A percentile compares a stretch with the other conserved stretches of the same genome.
Conservation (phyloP, 1,284 basidiomycete genomes). For the Sporisorium exsertum region DNA sequence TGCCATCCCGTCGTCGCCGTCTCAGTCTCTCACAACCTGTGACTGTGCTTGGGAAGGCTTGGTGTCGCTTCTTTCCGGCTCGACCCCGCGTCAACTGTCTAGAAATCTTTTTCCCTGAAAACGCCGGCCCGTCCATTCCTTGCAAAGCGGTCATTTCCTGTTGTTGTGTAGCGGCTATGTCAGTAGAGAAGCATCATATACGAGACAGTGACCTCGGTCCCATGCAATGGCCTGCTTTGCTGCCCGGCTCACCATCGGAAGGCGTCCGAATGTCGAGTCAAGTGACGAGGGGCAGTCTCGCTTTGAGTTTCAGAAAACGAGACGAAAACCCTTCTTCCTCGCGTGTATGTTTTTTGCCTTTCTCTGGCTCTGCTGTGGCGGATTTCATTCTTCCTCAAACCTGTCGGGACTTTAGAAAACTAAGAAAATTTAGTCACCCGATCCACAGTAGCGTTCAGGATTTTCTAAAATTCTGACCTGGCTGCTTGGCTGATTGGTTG, state of each 20-base stretch:
- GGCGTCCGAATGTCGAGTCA: slow-evolving; percentile 6
- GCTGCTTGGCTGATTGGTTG: neutral
- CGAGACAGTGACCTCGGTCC: neutral
- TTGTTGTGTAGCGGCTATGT: neutral
- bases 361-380: neutral
- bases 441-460: no score
- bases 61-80: slow-evolving; percentile 7
- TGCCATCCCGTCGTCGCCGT: neutral
- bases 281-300: neutral
- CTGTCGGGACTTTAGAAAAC: no score
- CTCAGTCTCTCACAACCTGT: no score
- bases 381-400: slow-evolving; percentile 17
- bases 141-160: neutral
- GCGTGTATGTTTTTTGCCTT: neutral
- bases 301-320: neutral
- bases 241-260: neutral
- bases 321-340: slow-evolving; percentile 17
- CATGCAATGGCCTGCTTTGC: neutral
- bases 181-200: neutral
- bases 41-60: neutral
- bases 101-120: neutral
- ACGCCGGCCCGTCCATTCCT: neutral
- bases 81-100: neutral
- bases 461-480: no score
- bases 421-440: no score